Percentiles rank a stretch among this genome's conserved stretches.
These are phyloP conservation scores for Agapanthus africanus DNA, from an alignment of 106 monocot genomes.

Conservation along the genomic window DNA sequence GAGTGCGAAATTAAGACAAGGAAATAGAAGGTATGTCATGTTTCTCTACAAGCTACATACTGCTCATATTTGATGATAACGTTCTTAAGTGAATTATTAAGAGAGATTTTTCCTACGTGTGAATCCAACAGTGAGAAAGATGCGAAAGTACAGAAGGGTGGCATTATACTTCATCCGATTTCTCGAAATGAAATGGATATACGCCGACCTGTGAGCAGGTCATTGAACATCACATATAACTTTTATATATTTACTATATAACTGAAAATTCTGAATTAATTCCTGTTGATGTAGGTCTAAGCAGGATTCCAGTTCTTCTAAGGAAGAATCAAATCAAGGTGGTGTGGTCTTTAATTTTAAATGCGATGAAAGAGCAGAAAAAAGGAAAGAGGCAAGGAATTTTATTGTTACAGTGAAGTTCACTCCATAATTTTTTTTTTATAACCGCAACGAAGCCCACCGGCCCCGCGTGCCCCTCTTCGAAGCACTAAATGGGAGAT, in stretches of 20 bases:
- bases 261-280: neutral
- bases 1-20: constrained; percentile 24
- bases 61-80: neutral
- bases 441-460: too few relatives aligned
- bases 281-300: constrained; percentile 21
- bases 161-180: neutral
- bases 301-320: constrained; percentile 6
- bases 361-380: constrained; percentile 72
- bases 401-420: neutral
- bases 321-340: constrained; percentile 20
- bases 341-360: constrained; percentile 35
- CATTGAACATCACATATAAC: neutral
- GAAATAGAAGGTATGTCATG: constrained; percentile 33
- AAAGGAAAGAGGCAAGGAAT: constrained; percentile 63
- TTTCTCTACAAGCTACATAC: neutral
- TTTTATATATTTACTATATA: constrained; percentile 2
- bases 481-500: too few relatives aligned
- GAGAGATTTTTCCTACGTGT: neutral
- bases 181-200: constrained; percentile 15
- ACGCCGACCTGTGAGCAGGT: constrained; percentile 26
- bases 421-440: too few relatives aligned
- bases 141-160: constrained; percentile 15
- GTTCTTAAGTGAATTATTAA: neutral
- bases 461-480: too few relatives aligned
- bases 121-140: constrained; percentile 15